Percentiles rank a stretch among this genome's conserved stretches.
These are phyloP conservation scores for Leucocoprinus leucothites DNA, from an alignment of 768 basidiomycete genomes.

Conservation along the genomic window DNA sequence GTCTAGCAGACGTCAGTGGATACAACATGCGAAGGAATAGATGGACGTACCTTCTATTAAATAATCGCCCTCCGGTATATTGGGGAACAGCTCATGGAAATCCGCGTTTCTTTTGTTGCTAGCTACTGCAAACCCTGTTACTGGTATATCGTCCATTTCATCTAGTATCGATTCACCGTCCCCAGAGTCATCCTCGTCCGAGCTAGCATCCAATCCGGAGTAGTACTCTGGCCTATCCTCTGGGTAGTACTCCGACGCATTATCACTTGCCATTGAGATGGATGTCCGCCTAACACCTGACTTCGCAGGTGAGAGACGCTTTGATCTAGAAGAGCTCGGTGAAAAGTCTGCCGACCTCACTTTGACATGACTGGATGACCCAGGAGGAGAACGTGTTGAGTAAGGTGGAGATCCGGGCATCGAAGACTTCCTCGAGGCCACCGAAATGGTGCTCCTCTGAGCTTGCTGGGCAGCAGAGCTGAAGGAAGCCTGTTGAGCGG, in stretches of 20 bases:
- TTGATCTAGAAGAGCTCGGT: conserved; percentile 28
- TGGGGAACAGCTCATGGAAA: conserved; percentile 91
- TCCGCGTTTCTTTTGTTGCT: conserved; percentile 93
- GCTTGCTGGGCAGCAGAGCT: conserved; percentile 2
- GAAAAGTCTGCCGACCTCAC: conserved; percentile 24
- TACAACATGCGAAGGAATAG: conserved; percentile 9
- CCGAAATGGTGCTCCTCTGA: background rate
- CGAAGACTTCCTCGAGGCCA: conserved; percentile 10
- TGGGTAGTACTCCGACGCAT: conserved; percentile 26
- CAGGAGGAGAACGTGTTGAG: conserved; percentile 24
- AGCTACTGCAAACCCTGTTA: conserved; percentile 96
- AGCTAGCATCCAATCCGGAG: conserved; percentile 33
- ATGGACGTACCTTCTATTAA: conserved; percentile 84
- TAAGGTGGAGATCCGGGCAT: conserved; percentile 20
- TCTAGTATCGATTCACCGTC: conserved; percentile 36
- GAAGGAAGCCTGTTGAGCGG: conserved; percentile 37
- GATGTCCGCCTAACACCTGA: conserved; percentile 18
- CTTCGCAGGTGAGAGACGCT: background rate
- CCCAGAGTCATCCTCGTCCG: conserved; percentile 25
- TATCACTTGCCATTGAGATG: conserved; percentile 25
- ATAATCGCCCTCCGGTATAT: conserved; percentile 92
- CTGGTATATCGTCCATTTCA: conserved; percentile 77
- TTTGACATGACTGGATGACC: conserved; percentile 13
- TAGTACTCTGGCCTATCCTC: conserved; percentile 35
- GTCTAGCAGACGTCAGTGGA: conserved; percentile 45